Evolutionary conservation across 345 rosid species (phyloP), one percentile per base, ranked within the genome.

Genomic region (Eutrema japonicum): DNA sequence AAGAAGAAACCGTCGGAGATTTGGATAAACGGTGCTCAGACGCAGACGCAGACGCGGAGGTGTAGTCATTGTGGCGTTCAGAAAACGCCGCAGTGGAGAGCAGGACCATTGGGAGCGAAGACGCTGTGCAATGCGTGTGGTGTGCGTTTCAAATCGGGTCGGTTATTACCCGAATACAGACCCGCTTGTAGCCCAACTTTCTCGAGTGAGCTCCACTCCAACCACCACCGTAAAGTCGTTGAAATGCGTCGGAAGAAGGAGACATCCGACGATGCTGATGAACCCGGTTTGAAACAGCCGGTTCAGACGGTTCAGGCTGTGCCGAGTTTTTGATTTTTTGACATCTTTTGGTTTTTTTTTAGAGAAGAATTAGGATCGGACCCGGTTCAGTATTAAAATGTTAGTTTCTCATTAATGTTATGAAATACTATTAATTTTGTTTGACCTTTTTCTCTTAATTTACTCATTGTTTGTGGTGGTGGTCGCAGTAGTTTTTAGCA

Each of bases 71-170:
- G 85, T 40, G 72, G 47, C 3, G 70, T 43, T 11, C 74, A 70
- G 47, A 56, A 71, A 42, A 81, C 83, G 41, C 85, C 87, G 16
- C 87, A 81, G 50, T 83, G 84, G 85, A 79, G 85, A 55, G 68
- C 64, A 6, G 85, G 87, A 6, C 83, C 80, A 0, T 1, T n/a
- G 33, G 87, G 87, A 16, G 69, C 83, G 10, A 83, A 78, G 36
- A 83, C 82, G 38, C 60, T 83, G 16, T 83, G 84, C 18, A 83
- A 83, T 38, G 82, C 85, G n/a, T 84, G 87, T 14, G 87, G 83
- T 0, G 83, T 81, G 32, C 68, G 85, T 38, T 79, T 32, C 36
- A 84, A 81, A 58, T 79, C 83, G 22, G 87, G 87, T 57, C 67
- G 83, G 73, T 64, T 79, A 33, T 36, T 83, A 18, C 83, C 85